Conservation (phyloP, 306 rosid genomes). For the Begonia peltatifolia region DNA sequence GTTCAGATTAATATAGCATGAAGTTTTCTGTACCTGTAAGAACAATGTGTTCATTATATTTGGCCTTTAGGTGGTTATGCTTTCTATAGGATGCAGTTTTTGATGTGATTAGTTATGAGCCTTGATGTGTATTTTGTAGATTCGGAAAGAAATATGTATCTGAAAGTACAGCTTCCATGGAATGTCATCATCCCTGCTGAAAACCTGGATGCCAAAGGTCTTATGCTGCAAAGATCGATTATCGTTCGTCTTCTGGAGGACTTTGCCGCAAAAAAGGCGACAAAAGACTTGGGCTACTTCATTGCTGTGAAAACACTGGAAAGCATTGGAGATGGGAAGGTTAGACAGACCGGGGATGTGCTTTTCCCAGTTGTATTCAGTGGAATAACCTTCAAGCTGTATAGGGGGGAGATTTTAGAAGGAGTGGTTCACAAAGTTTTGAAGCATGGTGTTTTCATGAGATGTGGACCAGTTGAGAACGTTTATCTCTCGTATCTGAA, state of each 20-base stretch:
- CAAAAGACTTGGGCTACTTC: constrained; percentile 63
- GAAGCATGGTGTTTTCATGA: constrained; percentile 75
- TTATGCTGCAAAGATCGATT: constrained; percentile 62
- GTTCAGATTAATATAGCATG: too few relatives aligned
- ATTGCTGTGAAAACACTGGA: constrained; percentile 63
- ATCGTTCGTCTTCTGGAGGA: constrained; percentile 39
- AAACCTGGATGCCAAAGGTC: constrained; percentile 37
- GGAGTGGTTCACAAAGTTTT: constrained; percentile 69
- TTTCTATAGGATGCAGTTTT: too few relatives aligned
- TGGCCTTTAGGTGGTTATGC: too few relatives aligned
- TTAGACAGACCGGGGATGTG: constrained; percentile 71
- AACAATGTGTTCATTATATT: too few relatives aligned
- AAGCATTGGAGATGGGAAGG: constrained; percentile 65
- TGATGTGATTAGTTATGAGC: too few relatives aligned
- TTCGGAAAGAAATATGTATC: constrained; percentile 26
- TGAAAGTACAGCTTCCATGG: constrained; percentile 63
- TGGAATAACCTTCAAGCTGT: constrained; percentile 61
- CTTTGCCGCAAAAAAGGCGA: constrained; percentile 54
- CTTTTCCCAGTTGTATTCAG: constrained; percentile 64
- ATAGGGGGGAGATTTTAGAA: constrained; percentile 62
- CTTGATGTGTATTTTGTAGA: too few relatives aligned
- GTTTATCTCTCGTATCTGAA: constrained; percentile 47
- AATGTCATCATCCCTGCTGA: constrained; percentile 70
- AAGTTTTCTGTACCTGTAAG: too few relatives aligned
- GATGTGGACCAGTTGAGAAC: constrained; percentile 73